phyloP scores from a whole-genome alignment of 2,329 filamentous ascomycete species.

The Escovopsis sp. region DNA sequence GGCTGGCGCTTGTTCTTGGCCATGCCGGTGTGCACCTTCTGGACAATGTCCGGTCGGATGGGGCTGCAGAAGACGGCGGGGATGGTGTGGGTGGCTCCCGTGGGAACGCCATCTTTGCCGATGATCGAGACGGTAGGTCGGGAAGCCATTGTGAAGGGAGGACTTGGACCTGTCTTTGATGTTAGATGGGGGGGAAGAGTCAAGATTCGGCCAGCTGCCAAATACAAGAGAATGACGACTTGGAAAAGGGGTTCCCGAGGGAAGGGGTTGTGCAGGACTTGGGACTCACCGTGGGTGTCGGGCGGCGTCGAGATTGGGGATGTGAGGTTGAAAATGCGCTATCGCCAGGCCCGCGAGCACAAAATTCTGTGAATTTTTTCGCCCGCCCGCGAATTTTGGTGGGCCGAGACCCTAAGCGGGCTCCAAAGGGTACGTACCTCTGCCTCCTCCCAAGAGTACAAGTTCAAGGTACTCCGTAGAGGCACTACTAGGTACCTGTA shows the following conservation, averaged over 20 bases:
- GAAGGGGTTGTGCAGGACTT: no score
- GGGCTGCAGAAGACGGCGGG: slow-evolving; percentile 94
- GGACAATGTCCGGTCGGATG: slow-evolving; percentile 98
- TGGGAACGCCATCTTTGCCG: slow-evolving; percentile 86
- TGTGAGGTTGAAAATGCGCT: slow-evolving; percentile 15
- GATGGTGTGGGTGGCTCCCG: slow-evolving; percentile 77
- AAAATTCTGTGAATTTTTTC: slow-evolving; percentile 24
- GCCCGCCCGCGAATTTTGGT: slow-evolving; percentile 15
- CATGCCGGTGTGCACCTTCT: slow-evolving; percentile 97
- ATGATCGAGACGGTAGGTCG: slow-evolving; percentile 96
- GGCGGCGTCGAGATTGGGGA: slow-evolving; percentile 24
- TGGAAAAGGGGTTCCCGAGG: no score
- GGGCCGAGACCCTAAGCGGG: slow-evolving; percentile 25
- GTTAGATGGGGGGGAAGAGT: no score
- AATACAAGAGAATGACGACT: no score
- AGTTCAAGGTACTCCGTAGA: no score
- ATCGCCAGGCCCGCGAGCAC: slow-evolving; percentile 14
- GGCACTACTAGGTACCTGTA: no score
- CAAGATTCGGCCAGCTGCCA: no score
- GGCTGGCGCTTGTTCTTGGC: slow-evolving; percentile 99
- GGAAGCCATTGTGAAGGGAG: slow-evolving; percentile 62
- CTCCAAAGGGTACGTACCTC: slow-evolving; percentile 10
- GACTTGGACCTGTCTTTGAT: slow-evolving; percentile 19
- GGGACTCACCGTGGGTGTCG: slow-evolving; percentile 25
- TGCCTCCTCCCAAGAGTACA: no score